Conservation (phyloP, 148 eudicot genomes). For the Simmondsia chinensis region DNA sequence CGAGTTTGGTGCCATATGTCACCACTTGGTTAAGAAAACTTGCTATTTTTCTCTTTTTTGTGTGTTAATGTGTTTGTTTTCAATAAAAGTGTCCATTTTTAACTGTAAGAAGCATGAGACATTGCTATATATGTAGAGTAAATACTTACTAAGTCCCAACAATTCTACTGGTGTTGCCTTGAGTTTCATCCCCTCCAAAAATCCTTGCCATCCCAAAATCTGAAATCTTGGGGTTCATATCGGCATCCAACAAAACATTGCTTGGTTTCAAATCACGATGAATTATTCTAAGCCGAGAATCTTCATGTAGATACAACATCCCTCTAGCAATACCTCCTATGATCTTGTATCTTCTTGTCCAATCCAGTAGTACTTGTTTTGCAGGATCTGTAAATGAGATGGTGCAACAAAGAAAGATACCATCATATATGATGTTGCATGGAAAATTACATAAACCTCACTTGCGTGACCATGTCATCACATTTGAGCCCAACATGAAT, state of each 20-base stretch:
- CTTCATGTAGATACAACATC: constrained; percentile 25
- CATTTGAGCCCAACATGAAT: too few relatives aligned
- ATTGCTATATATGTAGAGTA: too few relatives aligned
- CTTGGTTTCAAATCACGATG: constrained; percentile 26
- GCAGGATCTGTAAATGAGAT: constrained; percentile 2
- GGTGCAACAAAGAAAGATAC: neutral
- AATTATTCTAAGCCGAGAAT: constrained; percentile 18
- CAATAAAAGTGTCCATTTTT: too few relatives aligned
- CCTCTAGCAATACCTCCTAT: constrained; percentile 24
- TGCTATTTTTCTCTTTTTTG: too few relatives aligned
- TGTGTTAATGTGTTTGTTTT: too few relatives aligned
- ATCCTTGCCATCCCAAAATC: constrained; percentile 34
- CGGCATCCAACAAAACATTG: constrained; percentile 17
- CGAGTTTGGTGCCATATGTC: too few relatives aligned
- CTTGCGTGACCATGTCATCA: too few relatives aligned
- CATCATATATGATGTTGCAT: too few relatives aligned
- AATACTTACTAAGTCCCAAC: constrained; percentile 25
- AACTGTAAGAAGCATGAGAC: too few relatives aligned
- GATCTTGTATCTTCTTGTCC: constrained; percentile 19
- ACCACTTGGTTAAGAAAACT: too few relatives aligned
- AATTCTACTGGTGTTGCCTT: constrained; percentile 9
- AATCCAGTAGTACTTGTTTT: constrained; percentile 5
- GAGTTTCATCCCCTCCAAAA: constrained; percentile 17
- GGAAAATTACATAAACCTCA: too few relatives aligned
- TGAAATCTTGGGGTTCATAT: constrained; percentile 23